Evolutionary conservation across 805 yeast species (phyloP).

Genomic region (Nakazawaea wickerhamii): DNA sequence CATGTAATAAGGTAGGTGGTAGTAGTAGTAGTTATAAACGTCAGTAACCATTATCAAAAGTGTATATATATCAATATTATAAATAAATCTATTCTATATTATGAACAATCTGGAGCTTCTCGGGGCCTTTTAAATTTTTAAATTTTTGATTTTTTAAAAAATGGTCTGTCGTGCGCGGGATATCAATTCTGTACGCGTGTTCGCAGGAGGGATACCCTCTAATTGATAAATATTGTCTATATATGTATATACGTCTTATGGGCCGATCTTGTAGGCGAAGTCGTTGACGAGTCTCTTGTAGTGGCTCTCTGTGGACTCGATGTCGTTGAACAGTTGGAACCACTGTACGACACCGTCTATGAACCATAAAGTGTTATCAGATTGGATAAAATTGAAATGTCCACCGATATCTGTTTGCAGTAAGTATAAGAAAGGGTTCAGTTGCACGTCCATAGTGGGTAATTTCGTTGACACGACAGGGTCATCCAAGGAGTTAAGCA

Average conservation of each 20-base stretch:
- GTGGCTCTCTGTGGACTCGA: background rate
- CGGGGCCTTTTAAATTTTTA: no score
- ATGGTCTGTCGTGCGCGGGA: no score
- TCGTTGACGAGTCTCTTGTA: background rate
- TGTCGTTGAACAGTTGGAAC: constrained; percentile 31
- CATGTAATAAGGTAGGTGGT: constrained; percentile 44
- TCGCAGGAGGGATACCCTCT: no score
- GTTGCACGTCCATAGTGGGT: constrained; percentile 42
- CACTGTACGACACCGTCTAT: constrained; percentile 35
- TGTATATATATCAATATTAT: no score
- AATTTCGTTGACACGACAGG: constrained; percentile 54
- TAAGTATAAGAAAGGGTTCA: constrained; percentile 55
- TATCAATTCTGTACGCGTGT: no score
- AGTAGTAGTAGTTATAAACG: constrained; percentile 29
- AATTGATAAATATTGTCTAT: background rate
- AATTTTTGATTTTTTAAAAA: no score
- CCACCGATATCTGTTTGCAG: constrained; percentile 65
- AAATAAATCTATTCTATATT: no score
- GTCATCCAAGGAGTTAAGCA: constrained; percentile 61
- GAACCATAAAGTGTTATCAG: constrained; percentile 43
- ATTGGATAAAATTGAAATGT: constrained; percentile 51
- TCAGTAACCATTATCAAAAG: background rate
- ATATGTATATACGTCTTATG: background rate
- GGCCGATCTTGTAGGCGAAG: constrained; percentile 2
- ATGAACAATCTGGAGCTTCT: no score